phyloP scores from a whole-genome alignment of 2,329 filamentous ascomycete species.

The Trichoderma semiorbis region DNA sequence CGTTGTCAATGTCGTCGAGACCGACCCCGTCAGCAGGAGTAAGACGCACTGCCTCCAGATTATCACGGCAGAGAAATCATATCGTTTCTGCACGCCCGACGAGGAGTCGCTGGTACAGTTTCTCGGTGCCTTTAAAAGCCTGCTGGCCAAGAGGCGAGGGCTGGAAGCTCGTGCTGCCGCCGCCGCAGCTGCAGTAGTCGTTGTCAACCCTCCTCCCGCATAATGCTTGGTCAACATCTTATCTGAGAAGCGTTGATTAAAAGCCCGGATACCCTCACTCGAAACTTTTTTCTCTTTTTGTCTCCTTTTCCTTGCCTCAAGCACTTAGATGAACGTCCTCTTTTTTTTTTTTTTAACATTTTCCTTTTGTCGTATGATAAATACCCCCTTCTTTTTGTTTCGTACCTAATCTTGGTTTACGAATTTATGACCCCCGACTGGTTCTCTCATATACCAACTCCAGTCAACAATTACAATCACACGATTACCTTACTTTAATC shows the following conservation, averaged over 20 bases:
- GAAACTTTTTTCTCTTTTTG: neutral
- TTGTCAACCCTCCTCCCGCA: constrained; percentile 11
- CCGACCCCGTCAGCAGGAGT: constrained; percentile 79
- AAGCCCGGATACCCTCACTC: neutral
- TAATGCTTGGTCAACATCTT: neutral
- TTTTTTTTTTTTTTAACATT: neutral
- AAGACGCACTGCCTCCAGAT: constrained; percentile 88
- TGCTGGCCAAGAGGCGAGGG: constrained; percentile 68
- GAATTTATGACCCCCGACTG: constrained; percentile 12
- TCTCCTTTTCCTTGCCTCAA: neutral
- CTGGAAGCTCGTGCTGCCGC: constrained; percentile 44
- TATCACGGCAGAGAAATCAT: constrained; percentile 87
- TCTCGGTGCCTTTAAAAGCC: constrained; percentile 86
- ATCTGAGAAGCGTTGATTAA: neutral
- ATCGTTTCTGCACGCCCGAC: constrained; percentile 70
- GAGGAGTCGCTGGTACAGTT: constrained; percentile 82
- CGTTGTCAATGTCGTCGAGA: constrained; percentile 88
- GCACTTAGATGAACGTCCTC: neutral
- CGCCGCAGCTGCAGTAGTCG: constrained; percentile 26
- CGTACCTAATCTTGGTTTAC: neutral
- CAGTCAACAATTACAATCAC: neutral
- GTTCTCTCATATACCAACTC: neutral
- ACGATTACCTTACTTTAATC: neutral
- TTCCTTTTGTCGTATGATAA: neutral
- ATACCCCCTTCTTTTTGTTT: neutral